Percentiles rank a stretch among this genome's conserved stretches.
These are phyloP conservation scores for Silene latifolia DNA, from an alignment of 148 eudicot genomes.

Conservation along the genomic window DNA sequence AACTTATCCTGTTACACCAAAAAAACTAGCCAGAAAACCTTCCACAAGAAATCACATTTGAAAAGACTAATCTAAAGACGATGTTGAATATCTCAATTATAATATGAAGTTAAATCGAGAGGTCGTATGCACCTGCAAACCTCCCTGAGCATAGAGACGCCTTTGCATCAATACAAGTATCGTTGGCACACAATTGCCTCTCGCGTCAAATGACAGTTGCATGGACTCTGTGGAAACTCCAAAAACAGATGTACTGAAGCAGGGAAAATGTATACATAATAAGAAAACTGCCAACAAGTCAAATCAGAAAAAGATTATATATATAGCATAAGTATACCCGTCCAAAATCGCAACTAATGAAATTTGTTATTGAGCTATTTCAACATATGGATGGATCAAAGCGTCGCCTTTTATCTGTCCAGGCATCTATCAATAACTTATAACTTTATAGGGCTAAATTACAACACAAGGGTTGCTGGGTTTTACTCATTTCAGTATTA, in stretches of 20 bases:
- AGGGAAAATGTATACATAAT: slow-evolving; percentile 13
- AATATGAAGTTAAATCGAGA: neutral
- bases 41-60: slow-evolving; percentile 1
- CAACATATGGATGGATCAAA: neutral
- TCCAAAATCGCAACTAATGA: too few relatives aligned
- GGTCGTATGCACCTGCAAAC: slow-evolving; percentile 58
- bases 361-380: neutral
- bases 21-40: neutral
- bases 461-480: too few relatives aligned
- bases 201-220: slow-evolving; percentile 79
- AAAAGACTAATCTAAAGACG: neutral
- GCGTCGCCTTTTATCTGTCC: neutral
- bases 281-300: slow-evolving; percentile 8
- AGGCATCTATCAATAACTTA: neutral
- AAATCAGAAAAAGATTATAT: neutral
- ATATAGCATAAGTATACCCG: neutral
- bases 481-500: too few relatives aligned
- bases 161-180: slow-evolving; percentile 86
- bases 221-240: slow-evolving; percentile 99
- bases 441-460: neutral
- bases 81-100: neutral
- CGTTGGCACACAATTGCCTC: slow-evolving; percentile 95
- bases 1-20: slow-evolving; percentile 13
- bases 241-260: slow-evolving; percentile 85
- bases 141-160: slow-evolving; percentile 87